Percentiles rank a stretch among this genome's conserved stretches.
Evolutionary conservation across 768 basidiomycete species (phyloP).

Genomic region (Pisolithus tinctorius): DNA sequence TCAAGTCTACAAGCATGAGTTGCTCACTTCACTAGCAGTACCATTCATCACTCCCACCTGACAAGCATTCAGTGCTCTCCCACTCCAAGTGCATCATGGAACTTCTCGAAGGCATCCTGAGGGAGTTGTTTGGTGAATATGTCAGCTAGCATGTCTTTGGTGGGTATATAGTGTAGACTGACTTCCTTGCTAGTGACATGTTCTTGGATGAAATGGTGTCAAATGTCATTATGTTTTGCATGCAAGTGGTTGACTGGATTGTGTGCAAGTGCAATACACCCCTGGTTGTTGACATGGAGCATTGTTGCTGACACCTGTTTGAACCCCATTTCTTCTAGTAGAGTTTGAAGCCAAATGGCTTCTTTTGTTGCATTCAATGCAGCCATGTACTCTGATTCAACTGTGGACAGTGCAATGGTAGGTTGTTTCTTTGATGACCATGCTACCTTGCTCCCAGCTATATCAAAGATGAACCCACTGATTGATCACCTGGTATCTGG

Average conservation of each 20-base stretch:
- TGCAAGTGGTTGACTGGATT: background rate
- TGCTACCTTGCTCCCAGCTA: constrained; percentile 10
- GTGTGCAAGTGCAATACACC: background rate
- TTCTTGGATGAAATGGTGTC: constrained; percentile 17
- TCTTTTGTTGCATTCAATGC: too few relatives aligned
- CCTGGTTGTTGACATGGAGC: background rate
- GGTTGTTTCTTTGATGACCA: constrained; percentile 34
- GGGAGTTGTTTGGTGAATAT: constrained; percentile 8
- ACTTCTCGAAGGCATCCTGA: too few relatives aligned
- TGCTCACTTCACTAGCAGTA: background rate
- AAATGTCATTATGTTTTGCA: constrained; percentile 3
- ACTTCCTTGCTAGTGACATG: constrained; percentile 8
- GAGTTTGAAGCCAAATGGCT: too few relatives aligned
- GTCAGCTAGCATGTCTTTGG: constrained; percentile 19
- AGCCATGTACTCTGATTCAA: constrained; percentile 22
- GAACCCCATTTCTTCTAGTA: background rate
- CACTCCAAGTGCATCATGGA: too few relatives aligned
- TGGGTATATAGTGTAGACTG: constrained; percentile 11
- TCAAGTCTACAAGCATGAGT: background rate
- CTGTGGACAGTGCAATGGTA: constrained; percentile 32
- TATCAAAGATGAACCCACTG: constrained; percentile 15
- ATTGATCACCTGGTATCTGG: constrained; percentile 17
- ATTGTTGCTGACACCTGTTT: background rate
- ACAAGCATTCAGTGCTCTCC: too few relatives aligned
- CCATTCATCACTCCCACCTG: background rate